These are phyloP conservation scores for Penicillium vulpinum DNA, from an alignment of 2,329 filamentous ascomycete species.

Conservation along the genomic window DNA sequence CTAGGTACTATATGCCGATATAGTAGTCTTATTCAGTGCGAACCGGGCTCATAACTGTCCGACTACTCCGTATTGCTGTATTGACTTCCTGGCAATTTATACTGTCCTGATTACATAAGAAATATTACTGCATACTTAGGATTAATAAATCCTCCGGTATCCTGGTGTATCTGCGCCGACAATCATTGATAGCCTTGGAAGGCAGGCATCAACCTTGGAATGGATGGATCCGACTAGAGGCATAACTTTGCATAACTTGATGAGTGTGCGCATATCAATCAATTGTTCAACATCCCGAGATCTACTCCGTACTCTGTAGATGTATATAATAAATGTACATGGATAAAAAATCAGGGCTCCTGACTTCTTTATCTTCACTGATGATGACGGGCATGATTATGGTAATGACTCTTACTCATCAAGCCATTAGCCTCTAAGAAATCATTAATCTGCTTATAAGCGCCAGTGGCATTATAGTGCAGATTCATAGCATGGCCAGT, in stretches of 20 bases:
- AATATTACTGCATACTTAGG: too few species aligned
- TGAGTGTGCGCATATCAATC: not conserved
- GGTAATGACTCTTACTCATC: not conserved
- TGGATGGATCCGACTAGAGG: too few species aligned
- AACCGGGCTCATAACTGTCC: too few species aligned
- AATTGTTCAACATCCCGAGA: not conserved
- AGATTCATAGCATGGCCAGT: constrained; percentile 32
- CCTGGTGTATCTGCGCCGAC: too few species aligned
- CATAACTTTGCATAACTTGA: not conserved
- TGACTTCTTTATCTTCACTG: not conserved
- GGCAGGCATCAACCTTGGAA: not conserved
- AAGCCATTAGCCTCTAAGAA: constrained; percentile 7
- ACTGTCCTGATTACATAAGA: too few species aligned
- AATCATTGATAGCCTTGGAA: not conserved
- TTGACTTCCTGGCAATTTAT: too few species aligned
- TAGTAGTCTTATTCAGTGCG: too few species aligned
- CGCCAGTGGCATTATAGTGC: constrained; percentile 29
- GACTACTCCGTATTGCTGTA: too few species aligned
- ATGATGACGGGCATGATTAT: not conserved
- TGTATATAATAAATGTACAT: not conserved
- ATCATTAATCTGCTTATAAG: constrained; percentile 22
- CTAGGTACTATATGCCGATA: too few species aligned
- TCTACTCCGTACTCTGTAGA: too few species aligned
- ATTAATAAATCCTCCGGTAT: too few species aligned
- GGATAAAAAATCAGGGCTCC: not conserved